Base-by-base conservation (phyloP, 768 basidiomycete genomes). In the Albatrellus ellisii region DNA sequence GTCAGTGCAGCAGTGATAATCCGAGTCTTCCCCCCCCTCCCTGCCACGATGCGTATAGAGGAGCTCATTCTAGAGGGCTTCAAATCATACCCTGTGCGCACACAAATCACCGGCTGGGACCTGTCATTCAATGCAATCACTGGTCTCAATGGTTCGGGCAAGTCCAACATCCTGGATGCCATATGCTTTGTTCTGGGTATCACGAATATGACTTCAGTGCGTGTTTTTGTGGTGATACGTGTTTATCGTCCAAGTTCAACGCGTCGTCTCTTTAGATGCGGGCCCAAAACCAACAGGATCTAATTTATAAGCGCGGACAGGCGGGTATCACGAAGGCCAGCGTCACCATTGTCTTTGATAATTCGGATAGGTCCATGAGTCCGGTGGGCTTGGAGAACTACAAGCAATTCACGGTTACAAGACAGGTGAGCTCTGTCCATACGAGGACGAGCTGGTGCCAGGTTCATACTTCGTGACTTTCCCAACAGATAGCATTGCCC, bases 241-340 rank as follows among this genome's bases (percentile, higher is more conserved):
- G 14, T 12, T 6, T 18, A 24, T 35, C 0, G 18, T 26, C 1
- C 26, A 26, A 10, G 39, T 37, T 11, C 17, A 20, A 6, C 7
- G 25, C 14, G 22, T 7, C 9, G 2, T 12, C 4, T 9, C 8
- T 36, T 18, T 50, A 91, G 89, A 89, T 95, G 75, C 86, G 91
- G 39, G 91, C 88, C 12, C 72, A 83, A 49, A 98, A 97, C 62
- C 85, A 95, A 56, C 85, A 90, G 59, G 95, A 99, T 58, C 77
- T 99, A 52, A 97, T 99, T 43, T 99, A 99, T 73, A 99, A 99
- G 61, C 84, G 95, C 27, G 95, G 95, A 0, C 92, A 98, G 60
- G 92, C 95, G 17, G 95, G 95, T 8, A 70, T 98, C 46, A 89
- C 88, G 9, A 92, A 94, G 66, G 95, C 95, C 4, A 92, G 88